Evolutionary conservation across 1,139 yeast species (phyloP).

Genomic region (Eremothecium sinecaudum): DNA sequence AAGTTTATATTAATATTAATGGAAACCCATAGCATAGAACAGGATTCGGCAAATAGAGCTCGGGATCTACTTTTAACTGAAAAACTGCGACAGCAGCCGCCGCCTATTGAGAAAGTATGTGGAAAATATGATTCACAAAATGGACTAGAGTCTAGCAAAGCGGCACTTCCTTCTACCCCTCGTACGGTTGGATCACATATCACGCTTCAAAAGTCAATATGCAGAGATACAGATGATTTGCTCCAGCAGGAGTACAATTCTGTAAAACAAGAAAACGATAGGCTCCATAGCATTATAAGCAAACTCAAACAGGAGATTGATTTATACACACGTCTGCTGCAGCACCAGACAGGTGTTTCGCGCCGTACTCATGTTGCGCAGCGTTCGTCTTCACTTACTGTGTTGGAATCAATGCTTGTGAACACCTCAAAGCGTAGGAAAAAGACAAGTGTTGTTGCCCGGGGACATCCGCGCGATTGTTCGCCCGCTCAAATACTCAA

Average conservation of each 20-base stretch:
- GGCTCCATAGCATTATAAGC: conserved; percentile 21
- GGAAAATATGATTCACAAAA: too few relatives aligned
- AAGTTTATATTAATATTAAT: too few relatives aligned
- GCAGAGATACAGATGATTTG: conserved; percentile 2
- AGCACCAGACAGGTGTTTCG: conserved; percentile 4
- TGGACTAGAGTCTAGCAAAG: too few relatives aligned
- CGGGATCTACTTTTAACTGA: too few relatives aligned
- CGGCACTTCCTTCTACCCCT: too few relatives aligned
- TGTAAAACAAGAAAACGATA: conserved; percentile 21
- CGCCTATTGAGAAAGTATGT: too few relatives aligned
- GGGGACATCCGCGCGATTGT: background rate
- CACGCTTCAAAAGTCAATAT: background rate
- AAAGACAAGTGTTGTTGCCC: conserved; percentile 2
- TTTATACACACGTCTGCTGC: conserved; percentile 17
- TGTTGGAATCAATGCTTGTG: conserved; percentile 13
- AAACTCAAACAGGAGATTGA: conserved; percentile 29
- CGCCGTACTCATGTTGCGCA: conserved; percentile 6
- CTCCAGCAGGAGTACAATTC: conserved; percentile 19
- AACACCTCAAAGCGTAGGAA: conserved; percentile 14
- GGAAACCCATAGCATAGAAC: too few relatives aligned
- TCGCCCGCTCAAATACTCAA: conserved; percentile 1
- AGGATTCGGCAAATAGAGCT: too few relatives aligned
- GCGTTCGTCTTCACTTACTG: conserved; percentile 7
- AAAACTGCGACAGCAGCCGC: too few relatives aligned
- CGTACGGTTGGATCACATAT: too few relatives aligned